Base-by-base conservation (phyloP, 768 basidiomycete species). In the Flagelloscypha sp. region DNA sequence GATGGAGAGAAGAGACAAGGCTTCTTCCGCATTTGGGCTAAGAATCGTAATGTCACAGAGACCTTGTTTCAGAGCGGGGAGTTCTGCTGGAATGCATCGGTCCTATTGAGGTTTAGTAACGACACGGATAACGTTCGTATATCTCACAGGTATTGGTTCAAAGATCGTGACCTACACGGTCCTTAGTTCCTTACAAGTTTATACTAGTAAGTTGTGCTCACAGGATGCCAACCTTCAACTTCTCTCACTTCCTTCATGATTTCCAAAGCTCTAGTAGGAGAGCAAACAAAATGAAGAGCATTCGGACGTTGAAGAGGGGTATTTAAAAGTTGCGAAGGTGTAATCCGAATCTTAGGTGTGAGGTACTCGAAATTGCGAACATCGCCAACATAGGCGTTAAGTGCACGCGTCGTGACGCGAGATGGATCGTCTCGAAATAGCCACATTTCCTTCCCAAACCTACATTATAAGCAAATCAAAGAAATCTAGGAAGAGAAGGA, bases 11-110 rank as follows among this genome's bases (percentile, higher is more conserved):
- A 90, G 61, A 3, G 63, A 57, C 19, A 84, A 60, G 0, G 86
- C 87, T 53, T 94, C 89, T 45, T 84, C 77, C 15, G 89, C 86
- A 50, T 94, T 93, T 3, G 89, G 89, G 45, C 87, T 88, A 94
- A 59, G 20, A 93, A 68, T 22, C 68, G 56, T 33, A 93, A 67
- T 16, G 57, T 58, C 11, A 72, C 65, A 23, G 93, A 55, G 18
- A 82, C 65, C 20, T 68, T 44, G 13, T 65, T n/a, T 61, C 38
- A 93, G 65, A 1, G 81, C 61, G n/a, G 76, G 72, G 7, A 93
- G 58, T 50, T 90, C 84, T 43, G 72, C 78, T 22, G 89, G 88
- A 19, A 82, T 55, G 49, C 90, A 94, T 42, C 79, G 72, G 50
- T 82, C 72, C 80, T 89, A 55, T 12, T 16, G 19, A 37, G 11